Evolutionary conservation across 257 asterid species (phyloP).

Genomic region (Solanum ossicruentum): DNA sequence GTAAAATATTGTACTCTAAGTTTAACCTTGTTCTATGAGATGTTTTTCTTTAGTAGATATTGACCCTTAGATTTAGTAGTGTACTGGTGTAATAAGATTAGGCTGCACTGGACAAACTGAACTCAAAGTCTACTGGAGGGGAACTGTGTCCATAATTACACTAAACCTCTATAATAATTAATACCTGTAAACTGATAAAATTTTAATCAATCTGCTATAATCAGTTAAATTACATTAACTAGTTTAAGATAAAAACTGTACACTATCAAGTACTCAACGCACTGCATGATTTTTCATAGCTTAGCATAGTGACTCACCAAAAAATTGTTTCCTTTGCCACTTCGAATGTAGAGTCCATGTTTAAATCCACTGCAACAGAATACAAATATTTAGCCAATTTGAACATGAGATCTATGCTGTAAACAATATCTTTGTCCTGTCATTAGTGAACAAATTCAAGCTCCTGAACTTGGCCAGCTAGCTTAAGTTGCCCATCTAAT

Average conservation of each 20-base stretch:
- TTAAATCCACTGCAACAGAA: not conserved
- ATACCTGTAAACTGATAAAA: not conserved
- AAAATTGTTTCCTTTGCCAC: not conserved
- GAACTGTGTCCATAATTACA: not conserved
- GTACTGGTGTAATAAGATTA: not conserved
- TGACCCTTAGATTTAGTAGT: not conserved
- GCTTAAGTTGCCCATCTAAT: constrained; percentile 46
- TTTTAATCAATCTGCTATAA: not conserved
- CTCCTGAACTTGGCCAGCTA: constrained; percentile 7
- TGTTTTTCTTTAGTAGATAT: not conserved
- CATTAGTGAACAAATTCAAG: constrained; percentile 5
- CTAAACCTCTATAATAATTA: not conserved
- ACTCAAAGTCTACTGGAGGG: not conserved
- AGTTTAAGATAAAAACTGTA: not conserved
- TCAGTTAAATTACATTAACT: not conserved
- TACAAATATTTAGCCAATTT: not conserved
- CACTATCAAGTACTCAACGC: not conserved
- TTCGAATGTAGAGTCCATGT: not conserved
- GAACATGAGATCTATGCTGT: not conserved
- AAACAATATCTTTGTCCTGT: not conserved
- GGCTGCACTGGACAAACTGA: not conserved
- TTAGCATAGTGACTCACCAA: not conserved
- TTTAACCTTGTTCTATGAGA: not conserved
- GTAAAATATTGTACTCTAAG: not conserved
- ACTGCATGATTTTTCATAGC: not conserved